Conservation (phyloP, 352 stramenopile genomes). For the Phytophthora pseudosyringae region DNA sequence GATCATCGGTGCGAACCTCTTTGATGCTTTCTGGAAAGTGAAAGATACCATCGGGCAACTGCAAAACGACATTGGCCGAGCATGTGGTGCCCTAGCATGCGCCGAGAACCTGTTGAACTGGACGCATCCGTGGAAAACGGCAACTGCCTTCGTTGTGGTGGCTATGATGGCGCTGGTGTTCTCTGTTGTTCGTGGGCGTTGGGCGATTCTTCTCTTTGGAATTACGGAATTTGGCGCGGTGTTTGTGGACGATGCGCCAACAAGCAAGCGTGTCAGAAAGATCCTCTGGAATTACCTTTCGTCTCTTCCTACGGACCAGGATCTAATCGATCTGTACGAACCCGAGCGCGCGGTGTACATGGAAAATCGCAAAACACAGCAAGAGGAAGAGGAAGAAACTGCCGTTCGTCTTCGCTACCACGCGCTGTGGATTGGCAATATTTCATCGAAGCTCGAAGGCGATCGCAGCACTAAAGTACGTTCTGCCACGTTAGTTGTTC, state of each 20-base stretch:
- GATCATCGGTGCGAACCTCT: slow-evolving; percentile 70
- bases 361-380: slow-evolving; percentile 49
- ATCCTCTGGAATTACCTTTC: slow-evolving; percentile 85
- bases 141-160: slow-evolving; percentile 59
- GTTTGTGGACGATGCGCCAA: slow-evolving; percentile 77
- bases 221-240: slow-evolving; percentile 81
- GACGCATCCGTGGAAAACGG: slow-evolving; percentile 89
- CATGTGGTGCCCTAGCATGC: slow-evolving; percentile 73
- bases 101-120: slow-evolving; percentile 89
- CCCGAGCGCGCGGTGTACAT: slow-evolving; percentile 68
- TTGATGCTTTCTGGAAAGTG: slow-evolving; percentile 86
- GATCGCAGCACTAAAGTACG: slow-evolving; percentile 76
- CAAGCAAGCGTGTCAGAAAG: slow-evolving; percentile 81
- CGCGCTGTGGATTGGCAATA: slow-evolving; percentile 66
- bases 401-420: slow-evolving; percentile 67
- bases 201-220: slow-evolving; percentile 77
- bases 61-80: slow-evolving; percentile 75
- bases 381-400: slow-evolving; percentile 56
- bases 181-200: slow-evolving; percentile 70
- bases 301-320: slow-evolving; percentile 80
- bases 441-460: slow-evolving; percentile 67
- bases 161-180: slow-evolving; percentile 61
- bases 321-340: slow-evolving; percentile 81
- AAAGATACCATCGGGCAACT: slow-evolving; percentile 83
- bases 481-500: background rate